These are phyloP conservation scores for Paraphaeosphaeria minitans DNA, from an alignment of 2,329 filamentous ascomycete species.

Conservation along the genomic window DNA sequence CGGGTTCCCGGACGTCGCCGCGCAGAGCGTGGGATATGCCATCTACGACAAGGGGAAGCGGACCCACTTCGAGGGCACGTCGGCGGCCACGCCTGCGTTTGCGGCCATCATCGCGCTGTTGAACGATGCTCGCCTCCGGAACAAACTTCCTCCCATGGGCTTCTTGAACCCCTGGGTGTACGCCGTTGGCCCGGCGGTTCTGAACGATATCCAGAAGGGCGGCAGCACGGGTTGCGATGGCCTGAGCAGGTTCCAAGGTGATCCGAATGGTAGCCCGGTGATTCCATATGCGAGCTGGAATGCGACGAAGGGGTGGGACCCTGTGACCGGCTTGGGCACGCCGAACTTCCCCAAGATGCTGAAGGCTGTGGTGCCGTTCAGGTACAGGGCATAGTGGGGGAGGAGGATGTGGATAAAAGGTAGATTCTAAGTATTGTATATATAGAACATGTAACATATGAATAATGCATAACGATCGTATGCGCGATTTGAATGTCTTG, in stretches of 20 bases:
- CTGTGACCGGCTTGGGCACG: slow-evolving; percentile 40
- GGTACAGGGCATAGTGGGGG: slow-evolving; percentile 24
- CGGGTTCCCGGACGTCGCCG: slow-evolving; percentile 67
- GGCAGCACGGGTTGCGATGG: slow-evolving; percentile 46
- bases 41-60: slow-evolving; percentile 49
- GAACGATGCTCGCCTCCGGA: slow-evolving; percentile 63
- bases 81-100: slow-evolving; percentile 62
- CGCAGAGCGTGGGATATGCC: slow-evolving; percentile 53
- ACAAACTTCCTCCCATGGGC: slow-evolving; percentile 56
- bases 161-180: slow-evolving; percentile 64
- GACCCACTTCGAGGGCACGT: slow-evolving; percentile 49
- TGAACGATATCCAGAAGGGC: slow-evolving; percentile 54
- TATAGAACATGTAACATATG: background rate
- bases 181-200: slow-evolving; percentile 54
- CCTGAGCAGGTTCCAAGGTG: slow-evolving; percentile 28
- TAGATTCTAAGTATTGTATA: background rate
- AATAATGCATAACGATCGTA: background rate
- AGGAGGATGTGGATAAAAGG: too few relatives aligned
- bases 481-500: too few relatives aligned
- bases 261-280: slow-evolving; percentile 37
- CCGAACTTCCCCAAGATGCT: slow-evolving; percentile 37
- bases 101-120: slow-evolving; percentile 63
- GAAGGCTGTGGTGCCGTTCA: slow-evolving; percentile 31
- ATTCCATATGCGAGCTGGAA: slow-evolving; percentile 40
- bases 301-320: slow-evolving; percentile 43